A percentile compares a stretch with the other conserved stretches of the same genome.
Conservation (phyloP, 2,329 filamentous ascomycete genomes). For the Didymella arachidicola region DNA sequence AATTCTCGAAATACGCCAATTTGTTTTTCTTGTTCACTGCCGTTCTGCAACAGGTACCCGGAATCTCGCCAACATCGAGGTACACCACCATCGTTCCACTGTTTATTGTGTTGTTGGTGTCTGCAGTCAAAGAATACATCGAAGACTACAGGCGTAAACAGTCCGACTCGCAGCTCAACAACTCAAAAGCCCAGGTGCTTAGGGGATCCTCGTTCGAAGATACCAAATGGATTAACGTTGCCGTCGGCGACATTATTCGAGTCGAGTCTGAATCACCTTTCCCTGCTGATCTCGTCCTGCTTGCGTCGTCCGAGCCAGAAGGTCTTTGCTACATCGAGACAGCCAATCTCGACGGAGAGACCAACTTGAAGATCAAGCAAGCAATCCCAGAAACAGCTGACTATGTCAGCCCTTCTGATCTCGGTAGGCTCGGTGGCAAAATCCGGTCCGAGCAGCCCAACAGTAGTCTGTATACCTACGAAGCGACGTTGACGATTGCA, state of each 20-base stretch:
- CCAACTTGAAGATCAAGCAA: slow-evolving; percentile 98
- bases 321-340: slow-evolving; percentile 99
- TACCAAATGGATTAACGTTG: slow-evolving; percentile 91
- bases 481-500: slow-evolving; percentile 92
- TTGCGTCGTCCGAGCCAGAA: slow-evolving; percentile 96
- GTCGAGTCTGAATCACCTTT: slow-evolving; percentile 96
- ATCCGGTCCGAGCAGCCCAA: slow-evolving; percentile 96
- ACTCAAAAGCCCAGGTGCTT: slow-evolving; percentile 82
- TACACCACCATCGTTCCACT: slow-evolving; percentile 98
- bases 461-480: slow-evolving; percentile 97
- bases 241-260: slow-evolving; percentile 89
- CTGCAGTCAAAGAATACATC: slow-evolving; percentile 90
- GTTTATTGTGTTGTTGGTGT: slow-evolving; percentile 88
- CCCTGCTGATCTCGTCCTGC: slow-evolving; percentile 87
- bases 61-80: slow-evolving; percentile 90
- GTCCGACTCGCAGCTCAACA: slow-evolving; percentile 87
- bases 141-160: slow-evolving; percentile 91
- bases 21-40: slow-evolving; percentile 99
- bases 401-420: slow-evolving; percentile 84
- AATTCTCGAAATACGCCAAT: slow-evolving; percentile 99
- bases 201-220: slow-evolving; percentile 85
- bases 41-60: slow-evolving; percentile 90
- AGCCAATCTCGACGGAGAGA: slow-evolving; percentile 96
- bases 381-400: slow-evolving; percentile 89
- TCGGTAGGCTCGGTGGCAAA: slow-evolving; percentile 84